phyloP scores from a whole-genome alignment of 2,329 filamentous ascomycete genomes.

The Cladosporium sp. region DNA sequence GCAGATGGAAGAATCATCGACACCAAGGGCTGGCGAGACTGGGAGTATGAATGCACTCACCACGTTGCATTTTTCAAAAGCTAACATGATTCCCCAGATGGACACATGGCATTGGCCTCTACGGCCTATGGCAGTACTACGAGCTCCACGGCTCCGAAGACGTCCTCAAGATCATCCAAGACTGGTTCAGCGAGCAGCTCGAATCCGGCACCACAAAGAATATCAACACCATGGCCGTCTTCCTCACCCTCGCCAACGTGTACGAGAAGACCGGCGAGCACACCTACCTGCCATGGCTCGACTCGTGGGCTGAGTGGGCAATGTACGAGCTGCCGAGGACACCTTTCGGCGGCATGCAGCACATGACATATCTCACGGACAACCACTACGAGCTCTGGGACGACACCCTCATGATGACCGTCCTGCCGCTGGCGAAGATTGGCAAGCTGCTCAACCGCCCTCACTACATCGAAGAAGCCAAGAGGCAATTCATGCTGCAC shows the following conservation, averaged over 20 bases:
- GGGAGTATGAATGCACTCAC: slow-evolving; percentile 69
- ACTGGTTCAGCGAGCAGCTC: slow-evolving; percentile 72
- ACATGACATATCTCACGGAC: slow-evolving; percentile 70
- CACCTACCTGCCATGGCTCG: slow-evolving; percentile 74
- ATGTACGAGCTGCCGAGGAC: slow-evolving; percentile 75
- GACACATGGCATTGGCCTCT: slow-evolving; percentile 75
- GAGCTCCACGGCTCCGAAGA: slow-evolving; percentile 65
- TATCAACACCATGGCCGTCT: slow-evolving; percentile 81
- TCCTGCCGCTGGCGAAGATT: slow-evolving; percentile 78
- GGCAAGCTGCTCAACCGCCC: slow-evolving; percentile 69
- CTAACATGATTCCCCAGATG: slow-evolving; percentile 33
- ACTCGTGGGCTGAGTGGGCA: slow-evolving; percentile 80
- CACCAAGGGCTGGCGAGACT: slow-evolving; percentile 63
- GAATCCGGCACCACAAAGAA: slow-evolving; percentile 77
- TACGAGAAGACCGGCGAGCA: slow-evolving; percentile 72
- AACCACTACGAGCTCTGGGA: slow-evolving; percentile 81
- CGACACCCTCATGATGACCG: slow-evolving; percentile 87
- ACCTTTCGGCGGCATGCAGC: slow-evolving; percentile 71
- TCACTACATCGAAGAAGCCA: slow-evolving; percentile 75
- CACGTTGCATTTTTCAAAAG: neutral
- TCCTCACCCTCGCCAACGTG: slow-evolving; percentile 74
- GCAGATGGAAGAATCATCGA: slow-evolving; percentile 76
- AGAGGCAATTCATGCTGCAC: slow-evolving; percentile 74
- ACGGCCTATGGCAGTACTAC: slow-evolving; percentile 82
- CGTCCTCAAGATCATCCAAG: slow-evolving; percentile 67